Evolutionary conservation across 2,329 filamentous ascomycete species (phyloP), one percentile per base, ranked within the genome.

Genomic region (Diaporthe eres): DNA sequence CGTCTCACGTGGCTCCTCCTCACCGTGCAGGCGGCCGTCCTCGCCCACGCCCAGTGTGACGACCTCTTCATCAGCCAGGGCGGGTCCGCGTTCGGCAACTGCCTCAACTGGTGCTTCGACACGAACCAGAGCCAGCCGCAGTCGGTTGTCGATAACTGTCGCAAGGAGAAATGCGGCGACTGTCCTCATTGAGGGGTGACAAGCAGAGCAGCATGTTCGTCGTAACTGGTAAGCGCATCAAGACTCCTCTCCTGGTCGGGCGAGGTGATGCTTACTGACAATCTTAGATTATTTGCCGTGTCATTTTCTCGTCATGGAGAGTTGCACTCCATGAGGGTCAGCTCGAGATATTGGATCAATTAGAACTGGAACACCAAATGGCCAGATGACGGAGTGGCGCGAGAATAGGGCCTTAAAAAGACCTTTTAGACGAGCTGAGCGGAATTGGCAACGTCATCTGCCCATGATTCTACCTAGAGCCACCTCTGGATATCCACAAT

Each of bases 31-130:
- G 57, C 57, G 57, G 57, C 57, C 9, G 19, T 39, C 28, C 34
- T 39, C 57, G 57, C 57, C 57, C 22, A 60, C 2, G 31, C 34
- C 17, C 34, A 39, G 57, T 60, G 34, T 2, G 57, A 60, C 57
- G 34, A 60, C 6, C 31, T 37, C 19, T 60, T 60, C 34, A 10
- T 39, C 31, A 39, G 7, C 57, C 57, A 60, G 31, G 57, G 34
- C 34, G 57, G 57, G 10, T 39, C 57, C n/a, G n/a, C 58, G 0
- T 63, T 63, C 15, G 58, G 37, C 3, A 44, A 63, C 37, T 63
- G 37, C n/a, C 58, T 44, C 58, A 63, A 28, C 58, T 60, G 58
- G 58, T 63, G 37, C 22, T 44, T 44, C 58, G 58, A 44, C 15
- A 63, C 37, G 3, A 63, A 63, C n/a, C 6, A 4, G 58, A 28